These are phyloP conservation scores for Xylariaceae sp. DNA, from an alignment of 2,329 filamentous ascomycete genomes.

Conservation along the genomic window DNA sequence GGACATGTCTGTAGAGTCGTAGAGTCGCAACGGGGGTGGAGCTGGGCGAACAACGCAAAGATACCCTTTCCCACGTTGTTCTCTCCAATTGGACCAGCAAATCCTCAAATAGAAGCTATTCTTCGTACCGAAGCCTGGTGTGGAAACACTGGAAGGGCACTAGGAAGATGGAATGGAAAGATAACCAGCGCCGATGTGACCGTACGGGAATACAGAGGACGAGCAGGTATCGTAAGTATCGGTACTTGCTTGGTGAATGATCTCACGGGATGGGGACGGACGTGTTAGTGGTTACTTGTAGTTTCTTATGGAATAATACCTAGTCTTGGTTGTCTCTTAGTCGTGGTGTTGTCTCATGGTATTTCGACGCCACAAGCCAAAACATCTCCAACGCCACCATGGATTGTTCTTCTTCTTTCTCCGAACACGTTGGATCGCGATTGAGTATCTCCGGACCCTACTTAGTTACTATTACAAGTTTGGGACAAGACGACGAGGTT, in stretches of 20 bases:
- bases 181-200: no score
- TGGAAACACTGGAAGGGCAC: background rate
- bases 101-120: constrained; percentile 6
- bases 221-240: no score
- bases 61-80: constrained; percentile 27
- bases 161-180: background rate
- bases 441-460: background rate
- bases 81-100: constrained; percentile 26
- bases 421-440: constrained; percentile 14
- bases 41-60: constrained; percentile 19
- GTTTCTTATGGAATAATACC: background rate
- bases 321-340: no score
- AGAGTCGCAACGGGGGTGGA: constrained; percentile 5
- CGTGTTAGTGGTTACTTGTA: background rate
- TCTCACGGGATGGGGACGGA: no score
- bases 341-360: constrained; percentile 11
- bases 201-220: no score
- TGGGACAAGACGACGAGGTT: background rate
- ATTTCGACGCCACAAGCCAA: constrained; percentile 17
- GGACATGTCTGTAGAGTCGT: background rate
- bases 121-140: background rate
- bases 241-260: no score
- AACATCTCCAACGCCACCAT: constrained; percentile 16
- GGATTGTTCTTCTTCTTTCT: constrained; percentile 16
- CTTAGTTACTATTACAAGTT: no score